A percentile compares a stretch with the other conserved stretches of the same genome.
These are phyloP conservation scores for Tritrichomonas musculus DNA, from an alignment of 208 protist genomes.

Conservation along the genomic window DNA sequence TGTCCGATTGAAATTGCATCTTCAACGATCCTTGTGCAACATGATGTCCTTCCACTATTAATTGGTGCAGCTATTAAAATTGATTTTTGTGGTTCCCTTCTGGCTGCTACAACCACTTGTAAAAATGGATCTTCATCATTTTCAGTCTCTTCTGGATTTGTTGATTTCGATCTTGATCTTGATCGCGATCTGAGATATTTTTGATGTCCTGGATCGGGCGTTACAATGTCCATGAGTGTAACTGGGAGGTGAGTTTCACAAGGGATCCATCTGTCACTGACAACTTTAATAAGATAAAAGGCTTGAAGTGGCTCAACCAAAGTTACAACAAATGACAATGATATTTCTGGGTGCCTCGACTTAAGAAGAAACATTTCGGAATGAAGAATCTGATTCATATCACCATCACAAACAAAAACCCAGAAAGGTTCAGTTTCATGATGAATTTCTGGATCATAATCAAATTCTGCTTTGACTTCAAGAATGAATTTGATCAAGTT, in stretches of 20 bases:
- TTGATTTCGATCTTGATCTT: no score
- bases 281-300: conserved; percentile 72
- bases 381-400: conserved; percentile 76
- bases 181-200: not conserved
- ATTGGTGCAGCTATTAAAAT: not conserved
- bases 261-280: conserved; percentile 65
- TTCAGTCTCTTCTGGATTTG: no score
- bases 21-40: not conserved
- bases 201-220: not conserved
- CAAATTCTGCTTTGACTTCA: conserved; percentile 85
- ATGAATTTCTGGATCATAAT: conserved; percentile 77
- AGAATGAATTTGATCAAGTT: conserved; percentile 84
- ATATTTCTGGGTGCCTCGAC: conserved; percentile 53
- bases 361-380: conserved; percentile 83
- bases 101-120: not conserved
- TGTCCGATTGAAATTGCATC: not conserved
- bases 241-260: not conserved
- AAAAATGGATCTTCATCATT: not conserved
- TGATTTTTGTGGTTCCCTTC: not conserved
- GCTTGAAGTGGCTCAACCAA: conserved; percentile 72
- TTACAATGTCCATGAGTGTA: not conserved
- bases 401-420: conserved; percentile 70
- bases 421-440: conserved; percentile 74
- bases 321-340: conserved; percentile 76
- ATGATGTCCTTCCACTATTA: not conserved